phyloP scores from a whole-genome alignment of 345 rosid genomes.

The Eucalyptus urophylla region DNA sequence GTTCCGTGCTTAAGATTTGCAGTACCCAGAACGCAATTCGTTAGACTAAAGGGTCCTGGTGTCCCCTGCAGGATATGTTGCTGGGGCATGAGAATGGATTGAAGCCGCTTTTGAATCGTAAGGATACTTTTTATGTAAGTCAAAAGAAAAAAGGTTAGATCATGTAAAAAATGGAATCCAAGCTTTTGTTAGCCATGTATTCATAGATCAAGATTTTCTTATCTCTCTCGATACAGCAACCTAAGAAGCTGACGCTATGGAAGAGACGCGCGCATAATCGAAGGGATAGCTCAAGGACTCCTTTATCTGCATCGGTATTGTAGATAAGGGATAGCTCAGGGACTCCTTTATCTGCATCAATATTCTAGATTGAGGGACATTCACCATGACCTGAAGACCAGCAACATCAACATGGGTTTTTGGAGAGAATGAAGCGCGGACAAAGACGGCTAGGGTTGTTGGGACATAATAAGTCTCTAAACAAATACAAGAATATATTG shows the following conservation, averaged over 20 bases:
- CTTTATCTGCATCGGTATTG: too few relatives aligned
- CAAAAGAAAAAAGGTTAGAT: too few relatives aligned
- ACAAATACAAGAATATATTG: too few relatives aligned
- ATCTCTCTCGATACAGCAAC: slow-evolving; percentile 2
- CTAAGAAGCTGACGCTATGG: not conserved
- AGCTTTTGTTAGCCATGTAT: slow-evolving; percentile 9
- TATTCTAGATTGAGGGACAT: slow-evolving; percentile 7
- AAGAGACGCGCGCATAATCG: too few relatives aligned
- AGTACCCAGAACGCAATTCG: too few relatives aligned
- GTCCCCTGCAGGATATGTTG: too few relatives aligned
- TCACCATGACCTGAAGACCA: slow-evolving; percentile 6
- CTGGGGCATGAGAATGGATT: too few relatives aligned
- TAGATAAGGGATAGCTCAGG: not conserved
- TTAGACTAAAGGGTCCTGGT: too few relatives aligned
- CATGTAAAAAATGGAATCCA: not conserved
- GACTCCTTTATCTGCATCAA: slow-evolving; percentile 6
- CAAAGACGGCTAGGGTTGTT: not conserved
- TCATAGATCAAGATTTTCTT: slow-evolving; percentile 7
- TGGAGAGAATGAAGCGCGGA: not conserved
- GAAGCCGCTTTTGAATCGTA: too few relatives aligned
- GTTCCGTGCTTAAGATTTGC: too few relatives aligned
- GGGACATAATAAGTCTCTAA: slow-evolving; percentile 10
- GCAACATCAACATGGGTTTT: slow-evolving; percentile 12
- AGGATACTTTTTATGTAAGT: too few relatives aligned
- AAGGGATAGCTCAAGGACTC: not conserved